Evolutionary conservation across 2,329 filamentous ascomycete genomes (phyloP), one percentile per base, ranked within the genome.

Genomic region (Graphilbum sp.): DNA sequence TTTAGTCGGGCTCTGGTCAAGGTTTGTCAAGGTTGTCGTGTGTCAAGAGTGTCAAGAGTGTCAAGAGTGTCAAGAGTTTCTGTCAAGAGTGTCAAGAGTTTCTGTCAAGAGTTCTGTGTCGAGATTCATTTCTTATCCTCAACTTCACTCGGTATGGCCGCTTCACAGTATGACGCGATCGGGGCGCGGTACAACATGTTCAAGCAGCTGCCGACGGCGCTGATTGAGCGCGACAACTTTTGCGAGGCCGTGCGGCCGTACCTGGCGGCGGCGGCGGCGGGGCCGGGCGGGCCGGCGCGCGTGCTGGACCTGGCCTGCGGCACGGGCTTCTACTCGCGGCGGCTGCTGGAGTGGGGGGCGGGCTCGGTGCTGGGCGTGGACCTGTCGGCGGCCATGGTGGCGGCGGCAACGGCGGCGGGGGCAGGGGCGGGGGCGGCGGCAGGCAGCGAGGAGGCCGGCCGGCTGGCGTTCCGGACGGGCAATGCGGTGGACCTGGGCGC

Each of bases 251-350:
- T 45, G 16, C 12, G 15, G n/a, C 40, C 43, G 4, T 41, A 25
- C 23, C 36, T 45, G 7, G 11, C 31, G 12, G 36, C 18, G n/a
- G 10, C 17, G 13, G 32, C 23, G n/a, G n/a, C n/a, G n/a, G n/a
- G n/a, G 23, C 23, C 23, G 32, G 12, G 20, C 15, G 15, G 33
- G 38, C 15, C 25, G 30, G 33, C 15, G 11, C 45, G 50, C 17
- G 47, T 58, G 13, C 52, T 60, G 29, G 56, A 60, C 35, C 53
- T 60, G 11, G 57, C 56, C 16, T 59, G 57, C 43, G 56, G 56
- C 12, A 51, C 54, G 1, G 57, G 56, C 15, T 56, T 50, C 42
- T 58, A 54, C 40, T 54, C 54, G 13, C 49, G 50, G 33, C 46
- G 46, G 31, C 46, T 57, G 24, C 43, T 55, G 8, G 42, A 47